These are phyloP conservation scores for Lignosus rhinocerotis DNA, from an alignment of 1,284 basidiomycete genomes.

Conservation along the genomic window DNA sequence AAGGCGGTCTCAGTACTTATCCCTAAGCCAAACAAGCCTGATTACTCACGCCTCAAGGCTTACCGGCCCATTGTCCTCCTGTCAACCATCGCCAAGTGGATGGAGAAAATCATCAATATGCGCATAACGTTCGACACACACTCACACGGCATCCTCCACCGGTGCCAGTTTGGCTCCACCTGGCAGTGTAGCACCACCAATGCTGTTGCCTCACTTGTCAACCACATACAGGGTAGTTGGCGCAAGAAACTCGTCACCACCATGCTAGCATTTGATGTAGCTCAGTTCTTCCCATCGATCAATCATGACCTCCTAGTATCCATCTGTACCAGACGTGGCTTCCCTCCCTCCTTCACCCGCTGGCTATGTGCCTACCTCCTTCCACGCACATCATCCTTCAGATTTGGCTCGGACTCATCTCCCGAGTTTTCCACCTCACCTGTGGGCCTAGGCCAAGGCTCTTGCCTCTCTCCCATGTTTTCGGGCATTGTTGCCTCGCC, in stretches of 20 bases:
- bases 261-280: constrained; percentile 12
- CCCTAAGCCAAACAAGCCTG: constrained; percentile 17
- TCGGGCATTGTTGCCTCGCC: constrained; percentile 14
- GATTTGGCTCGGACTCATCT: background rate
- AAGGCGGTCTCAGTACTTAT: constrained; percentile 13
- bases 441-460: constrained; percentile 18
- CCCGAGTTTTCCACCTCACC: background rate
- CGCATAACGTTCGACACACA: constrained; percentile 5
- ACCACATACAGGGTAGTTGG: constrained; percentile 7
- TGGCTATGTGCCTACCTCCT: constrained; percentile 9
- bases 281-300: constrained; percentile 15
- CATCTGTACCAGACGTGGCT: background rate
- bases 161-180: constrained; percentile 11
- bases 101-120: constrained; percentile 7
- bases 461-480: constrained; percentile 14
- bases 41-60: constrained; percentile 8
- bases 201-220: background rate
- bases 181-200: constrained; percentile 9
- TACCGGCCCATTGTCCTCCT: constrained; percentile 13
- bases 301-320: constrained; percentile 4
- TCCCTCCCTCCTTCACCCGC: background rate
- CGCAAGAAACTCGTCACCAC: background rate
- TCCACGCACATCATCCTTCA: constrained; percentile 1
- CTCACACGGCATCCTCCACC: constrained; percentile 3
- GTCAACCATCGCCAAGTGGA: constrained; percentile 3